Evolutionary conservation across 441 rosid species (phyloP).

Genomic region (Adansonia grandidieri): DNA sequence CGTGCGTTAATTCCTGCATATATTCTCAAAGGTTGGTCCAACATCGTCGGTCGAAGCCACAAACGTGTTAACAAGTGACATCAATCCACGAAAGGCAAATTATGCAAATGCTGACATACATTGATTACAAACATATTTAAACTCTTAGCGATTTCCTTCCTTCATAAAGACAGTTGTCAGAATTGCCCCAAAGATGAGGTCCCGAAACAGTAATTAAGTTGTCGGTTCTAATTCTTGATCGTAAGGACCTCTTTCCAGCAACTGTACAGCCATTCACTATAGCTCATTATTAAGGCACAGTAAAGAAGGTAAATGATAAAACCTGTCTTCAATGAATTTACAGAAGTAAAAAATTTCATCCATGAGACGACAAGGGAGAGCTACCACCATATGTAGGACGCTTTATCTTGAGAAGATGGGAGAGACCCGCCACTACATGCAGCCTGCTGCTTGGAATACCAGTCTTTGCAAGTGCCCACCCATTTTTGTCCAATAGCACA

Average conservation of each 20-base stretch:
- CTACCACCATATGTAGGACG: constrained; percentile 34
- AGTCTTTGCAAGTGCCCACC: constrained; percentile 78
- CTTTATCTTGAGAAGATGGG: constrained; percentile 79
- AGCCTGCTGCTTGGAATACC: constrained; percentile 78
- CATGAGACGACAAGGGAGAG: background rate
- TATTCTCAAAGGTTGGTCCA: background rate
- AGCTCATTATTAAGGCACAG: background rate
- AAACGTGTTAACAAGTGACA: background rate
- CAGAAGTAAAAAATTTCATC: background rate
- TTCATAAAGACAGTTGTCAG: background rate
- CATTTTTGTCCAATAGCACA: constrained; percentile 81
- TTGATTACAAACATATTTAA: background rate
- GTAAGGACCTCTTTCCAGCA: background rate
- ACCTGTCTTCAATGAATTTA: background rate
- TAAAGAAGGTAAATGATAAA: background rate
- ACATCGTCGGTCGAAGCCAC: background rate
- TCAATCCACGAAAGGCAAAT: background rate
- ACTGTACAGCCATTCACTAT: background rate
- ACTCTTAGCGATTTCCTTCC: background rate
- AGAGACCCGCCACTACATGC: constrained; percentile 84
- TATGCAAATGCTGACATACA: background rate
- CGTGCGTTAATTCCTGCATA: background rate
- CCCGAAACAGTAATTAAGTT: background rate
- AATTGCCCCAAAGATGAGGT: background rate
- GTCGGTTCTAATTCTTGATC: background rate